Conservation (phyloP, 2,329 filamentous ascomycete species). For the Didymella segeticola region DNA sequence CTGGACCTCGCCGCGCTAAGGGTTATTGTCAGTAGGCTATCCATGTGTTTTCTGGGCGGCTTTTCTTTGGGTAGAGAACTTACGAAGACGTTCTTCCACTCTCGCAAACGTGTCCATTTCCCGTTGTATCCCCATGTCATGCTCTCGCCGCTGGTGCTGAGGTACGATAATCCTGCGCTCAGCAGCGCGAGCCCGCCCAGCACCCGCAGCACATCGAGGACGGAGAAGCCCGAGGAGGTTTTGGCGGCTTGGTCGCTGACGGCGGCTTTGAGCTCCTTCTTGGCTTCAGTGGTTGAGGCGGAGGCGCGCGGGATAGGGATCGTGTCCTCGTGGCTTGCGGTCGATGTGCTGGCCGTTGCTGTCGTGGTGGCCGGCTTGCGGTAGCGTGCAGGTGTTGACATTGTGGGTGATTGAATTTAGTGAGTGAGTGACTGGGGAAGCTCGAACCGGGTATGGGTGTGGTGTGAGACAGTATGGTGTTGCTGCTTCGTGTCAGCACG, state of each 20-base stretch:
- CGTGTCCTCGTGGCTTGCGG: slow-evolving; percentile 4
- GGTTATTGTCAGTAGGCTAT: background rate
- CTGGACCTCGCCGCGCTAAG: slow-evolving; percentile 59
- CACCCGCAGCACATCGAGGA: slow-evolving; percentile 72
- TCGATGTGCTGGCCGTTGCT: slow-evolving; percentile 3
- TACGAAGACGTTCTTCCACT: slow-evolving; percentile 45
- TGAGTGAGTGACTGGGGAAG: too few relatives aligned
- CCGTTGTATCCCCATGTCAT: slow-evolving; percentile 50
- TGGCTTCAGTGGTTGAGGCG: slow-evolving; percentile 27
- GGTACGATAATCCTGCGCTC: slow-evolving; percentile 75
- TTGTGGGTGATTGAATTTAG: too few relatives aligned
- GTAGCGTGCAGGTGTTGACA: slow-evolving; percentile 34
- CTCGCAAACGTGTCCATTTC: slow-evolving; percentile 46
- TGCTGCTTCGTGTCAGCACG: background rate
- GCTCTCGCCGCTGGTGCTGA: slow-evolving; percentile 71
- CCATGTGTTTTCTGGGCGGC: too few relatives aligned
- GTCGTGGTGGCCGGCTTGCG: slow-evolving; percentile 25
- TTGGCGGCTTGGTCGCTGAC: slow-evolving; percentile 31
- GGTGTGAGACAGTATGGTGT: background rate
- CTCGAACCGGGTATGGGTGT: too few relatives aligned
- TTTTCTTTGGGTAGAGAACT: too few relatives aligned
- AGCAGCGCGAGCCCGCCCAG: slow-evolving; percentile 70
- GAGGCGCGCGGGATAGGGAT: slow-evolving; percentile 7
- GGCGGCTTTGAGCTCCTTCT: slow-evolving; percentile 35
- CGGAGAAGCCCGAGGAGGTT: slow-evolving; percentile 33